Conservation (phyloP, 176 grass and related monocot genomes). For the Coix lacrymajobi region DNA sequence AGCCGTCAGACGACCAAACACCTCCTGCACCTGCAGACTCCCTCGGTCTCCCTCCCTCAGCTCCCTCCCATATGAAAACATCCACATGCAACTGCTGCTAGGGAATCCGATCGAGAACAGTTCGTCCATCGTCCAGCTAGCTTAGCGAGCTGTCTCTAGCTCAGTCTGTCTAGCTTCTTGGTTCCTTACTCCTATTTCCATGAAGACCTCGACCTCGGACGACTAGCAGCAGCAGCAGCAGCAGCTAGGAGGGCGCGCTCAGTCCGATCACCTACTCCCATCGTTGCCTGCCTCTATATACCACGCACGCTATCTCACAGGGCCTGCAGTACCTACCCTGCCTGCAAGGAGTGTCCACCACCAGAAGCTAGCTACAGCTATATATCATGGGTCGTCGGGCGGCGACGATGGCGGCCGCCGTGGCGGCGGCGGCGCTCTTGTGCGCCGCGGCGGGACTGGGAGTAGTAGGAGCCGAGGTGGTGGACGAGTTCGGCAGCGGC, state of each 20-base stretch:
- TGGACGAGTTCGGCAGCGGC: conserved; percentile 11
- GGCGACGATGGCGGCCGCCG: background rate
- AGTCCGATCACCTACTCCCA: background rate
- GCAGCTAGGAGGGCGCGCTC: background rate
- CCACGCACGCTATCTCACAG: too few relatives aligned
- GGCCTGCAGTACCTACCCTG: background rate
- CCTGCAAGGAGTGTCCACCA: background rate
- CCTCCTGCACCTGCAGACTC: background rate
- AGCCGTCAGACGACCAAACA: conserved; percentile 26
- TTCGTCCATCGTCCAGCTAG: background rate
- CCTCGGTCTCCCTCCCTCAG: background rate
- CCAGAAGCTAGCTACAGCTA: background rate
- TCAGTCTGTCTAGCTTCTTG: background rate
- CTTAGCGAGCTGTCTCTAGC: background rate
- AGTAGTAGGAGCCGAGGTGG: background rate
- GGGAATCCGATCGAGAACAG: background rate
- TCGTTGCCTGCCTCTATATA: background rate
- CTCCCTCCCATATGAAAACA: conserved; percentile 18
- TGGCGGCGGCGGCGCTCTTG: conserved; percentile 3
- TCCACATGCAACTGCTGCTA: background rate
- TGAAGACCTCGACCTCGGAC: background rate
- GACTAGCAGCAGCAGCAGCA: background rate
- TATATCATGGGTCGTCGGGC: background rate
- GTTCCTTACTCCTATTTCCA: background rate
- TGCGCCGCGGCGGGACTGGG: background rate